Conservation (phyloP, 495 filamentous ascomycete species). For the Aspergillus sparsus region DNA sequence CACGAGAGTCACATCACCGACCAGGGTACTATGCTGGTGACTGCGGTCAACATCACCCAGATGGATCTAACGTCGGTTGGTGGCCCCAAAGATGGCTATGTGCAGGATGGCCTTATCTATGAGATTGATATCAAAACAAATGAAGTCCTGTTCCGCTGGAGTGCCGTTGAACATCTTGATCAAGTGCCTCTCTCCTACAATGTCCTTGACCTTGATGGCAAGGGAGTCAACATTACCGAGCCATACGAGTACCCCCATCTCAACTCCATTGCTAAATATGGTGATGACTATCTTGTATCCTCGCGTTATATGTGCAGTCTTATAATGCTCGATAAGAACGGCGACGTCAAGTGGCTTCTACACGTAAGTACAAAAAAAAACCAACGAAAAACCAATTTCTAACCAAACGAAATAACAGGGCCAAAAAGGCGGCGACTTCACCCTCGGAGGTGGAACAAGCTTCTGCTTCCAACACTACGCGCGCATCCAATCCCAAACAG, state of each 20-base stretch:
- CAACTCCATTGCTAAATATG: conserved; percentile 40
- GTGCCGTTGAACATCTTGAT: conserved; percentile 34
- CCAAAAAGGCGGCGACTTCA: conserved; percentile 41
- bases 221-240: conserved; percentile 21
- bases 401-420: conserved; percentile 23
- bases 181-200: conserved; percentile 24
- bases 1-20: conserved; percentile 48
- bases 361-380: conserved; percentile 28
- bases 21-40: conserved; percentile 52
- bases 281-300: conserved; percentile 38
- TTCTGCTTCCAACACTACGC: conserved; percentile 39
- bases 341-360: conserved; percentile 41
- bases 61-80: conserved; percentile 47
- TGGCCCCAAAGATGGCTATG: conserved; percentile 48
- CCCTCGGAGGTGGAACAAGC: conserved; percentile 21
- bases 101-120: conserved; percentile 51
- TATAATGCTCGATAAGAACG: conserved; percentile 32
- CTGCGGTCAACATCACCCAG: conserved; percentile 50
- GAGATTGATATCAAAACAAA: conserved; percentile 49
- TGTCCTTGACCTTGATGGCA: conserved; percentile 18
- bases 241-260: conserved; percentile 46
- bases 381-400: not conserved
- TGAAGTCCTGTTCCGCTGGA: conserved; percentile 40
- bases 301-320: conserved; percentile 41
- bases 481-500: conserved; percentile 22